Percentiles rank a stretch among this genome's conserved stretches.
phyloP scores from a whole-genome alignment of 148 eudicot species.

The Talinum fruticosum region DNA sequence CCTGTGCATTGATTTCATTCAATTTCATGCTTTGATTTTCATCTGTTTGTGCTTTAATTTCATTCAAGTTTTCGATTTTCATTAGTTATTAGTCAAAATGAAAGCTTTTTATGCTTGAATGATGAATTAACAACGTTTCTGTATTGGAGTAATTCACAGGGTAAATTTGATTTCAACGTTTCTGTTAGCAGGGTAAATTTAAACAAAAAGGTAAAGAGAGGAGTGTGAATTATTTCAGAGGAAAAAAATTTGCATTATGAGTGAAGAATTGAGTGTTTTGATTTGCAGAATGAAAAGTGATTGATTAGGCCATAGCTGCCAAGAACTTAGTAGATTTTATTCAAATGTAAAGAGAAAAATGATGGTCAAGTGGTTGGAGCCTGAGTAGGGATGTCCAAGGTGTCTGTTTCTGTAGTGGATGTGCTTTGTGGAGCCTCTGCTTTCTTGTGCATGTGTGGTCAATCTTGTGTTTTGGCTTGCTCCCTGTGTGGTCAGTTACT shows the following conservation, averaged over 20 bases:
- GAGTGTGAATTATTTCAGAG: slow-evolving; percentile 23
- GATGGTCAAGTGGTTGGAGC: slow-evolving; percentile 29
- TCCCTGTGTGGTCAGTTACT: too few species aligned
- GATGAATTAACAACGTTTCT: neutral
- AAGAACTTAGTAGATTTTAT: slow-evolving; percentile 20
- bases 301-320: slow-evolving; percentile 21
- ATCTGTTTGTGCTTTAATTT: too few species aligned
- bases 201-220: slow-evolving; percentile 18
- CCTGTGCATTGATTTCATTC: too few species aligned
- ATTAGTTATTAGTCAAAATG: slow-evolving; percentile 21
- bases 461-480: too few species aligned
- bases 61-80: too few species aligned
- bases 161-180: too few species aligned
- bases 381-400: slow-evolving; percentile 16
- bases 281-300: slow-evolving; percentile 2
- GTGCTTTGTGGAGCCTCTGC: slow-evolving; percentile 27
- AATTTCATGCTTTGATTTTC: too few species aligned
- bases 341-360: slow-evolving; percentile 18
- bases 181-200: neutral
- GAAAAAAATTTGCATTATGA: slow-evolving; percentile 9
- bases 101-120: slow-evolving; percentile 27
- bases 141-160: too few species aligned
- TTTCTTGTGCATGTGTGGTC: too few species aligned
- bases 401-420: slow-evolving; percentile 20
- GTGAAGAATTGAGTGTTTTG: slow-evolving; percentile 6